Evolutionary conservation across 1,139 yeast genomes (phyloP), one percentile per base, ranked within the genome.

Genomic region (Tardiomyces digboiensis): DNA sequence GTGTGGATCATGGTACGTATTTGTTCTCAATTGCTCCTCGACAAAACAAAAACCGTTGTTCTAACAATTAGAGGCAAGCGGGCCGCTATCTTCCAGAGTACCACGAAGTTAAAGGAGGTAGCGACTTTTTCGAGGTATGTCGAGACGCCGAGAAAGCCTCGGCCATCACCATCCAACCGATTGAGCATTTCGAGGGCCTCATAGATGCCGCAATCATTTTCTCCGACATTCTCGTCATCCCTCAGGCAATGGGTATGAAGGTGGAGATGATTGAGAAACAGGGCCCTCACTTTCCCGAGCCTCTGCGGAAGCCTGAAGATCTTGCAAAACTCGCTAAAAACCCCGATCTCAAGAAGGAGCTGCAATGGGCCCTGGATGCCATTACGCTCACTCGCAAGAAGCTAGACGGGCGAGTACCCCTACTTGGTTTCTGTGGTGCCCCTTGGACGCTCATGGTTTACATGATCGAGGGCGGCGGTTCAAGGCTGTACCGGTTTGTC

Each of bases 401-500:
- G 59, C 74, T 91, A 52, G 67, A 80, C 42, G 98, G 98, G 41
- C 76, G 95, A 57, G 97, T 89, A 16, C 98, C 98, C 20, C 72
- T 91, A 52, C 72, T 91, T 44, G 98, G 98, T 2, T 91, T 91
- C 66, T 86, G 91, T 54, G 98, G 98, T 46, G 97, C 95, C 13
- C 98, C 98, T 47, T 91, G 97, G 97, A 91, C 98, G 10, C 68
- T 91, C 51, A 73, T 91, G 68, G 96, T 89, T 38, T 91, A 93
- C 66, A 93, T 91, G 96, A 81, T 91, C 48, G 98, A 91, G 66
- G 98, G 98, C 42, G 97, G 95, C 55, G 96, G 97, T 14, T 82
- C 96, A 10, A 84, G 86, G 62, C 74, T 89, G 73, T 91, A 85
- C 69, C 75, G 96, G 59, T 87, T 74, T 60, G 96, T 88, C 47